Conservation (phyloP, 306 rosid genomes). For the Lathyrus oleraceus region DNA sequence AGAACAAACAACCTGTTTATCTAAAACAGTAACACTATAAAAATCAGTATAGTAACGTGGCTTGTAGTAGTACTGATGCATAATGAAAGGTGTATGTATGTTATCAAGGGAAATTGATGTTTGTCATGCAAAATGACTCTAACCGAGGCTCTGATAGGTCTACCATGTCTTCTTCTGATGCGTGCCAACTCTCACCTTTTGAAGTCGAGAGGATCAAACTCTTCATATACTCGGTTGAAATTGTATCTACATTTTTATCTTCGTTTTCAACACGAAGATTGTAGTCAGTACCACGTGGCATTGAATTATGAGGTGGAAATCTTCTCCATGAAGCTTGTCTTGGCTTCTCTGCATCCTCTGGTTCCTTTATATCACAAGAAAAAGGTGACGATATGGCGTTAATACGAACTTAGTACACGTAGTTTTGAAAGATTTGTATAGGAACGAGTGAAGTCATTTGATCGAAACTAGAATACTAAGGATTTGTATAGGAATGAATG, state of each 20-base stretch:
- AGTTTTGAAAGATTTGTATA: background rate
- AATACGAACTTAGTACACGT: too few species aligned
- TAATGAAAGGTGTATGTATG: background rate
- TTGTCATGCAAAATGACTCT: conserved; percentile 68
- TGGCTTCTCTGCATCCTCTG: conserved; percentile 48
- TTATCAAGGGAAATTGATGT: conserved; percentile 38
- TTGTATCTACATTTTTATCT: conserved; percentile 36
- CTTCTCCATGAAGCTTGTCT: conserved; percentile 50
- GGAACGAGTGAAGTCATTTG: background rate
- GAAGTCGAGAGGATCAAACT: conserved; percentile 54
- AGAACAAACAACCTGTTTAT: conserved; percentile 21
- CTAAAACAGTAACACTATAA: conserved; percentile 5
- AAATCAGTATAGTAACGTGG: background rate
- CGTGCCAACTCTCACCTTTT: conserved; percentile 51
- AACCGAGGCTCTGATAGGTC: conserved; percentile 87
- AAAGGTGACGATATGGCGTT: conserved; percentile 9
- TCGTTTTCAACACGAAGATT: conserved; percentile 39
- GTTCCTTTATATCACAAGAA: conserved; percentile 40
- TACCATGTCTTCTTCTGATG: conserved; percentile 64
- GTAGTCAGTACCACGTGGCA: conserved; percentile 46
- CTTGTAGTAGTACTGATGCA: background rate
- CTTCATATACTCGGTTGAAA: conserved; percentile 54
- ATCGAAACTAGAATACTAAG: conserved; percentile 4
- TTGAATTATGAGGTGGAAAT: conserved; percentile 38
- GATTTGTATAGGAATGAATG: background rate